Base-by-base conservation (phyloP, 1,139 yeast genomes). In the Lodderomyces metapsilosis region DNA sequence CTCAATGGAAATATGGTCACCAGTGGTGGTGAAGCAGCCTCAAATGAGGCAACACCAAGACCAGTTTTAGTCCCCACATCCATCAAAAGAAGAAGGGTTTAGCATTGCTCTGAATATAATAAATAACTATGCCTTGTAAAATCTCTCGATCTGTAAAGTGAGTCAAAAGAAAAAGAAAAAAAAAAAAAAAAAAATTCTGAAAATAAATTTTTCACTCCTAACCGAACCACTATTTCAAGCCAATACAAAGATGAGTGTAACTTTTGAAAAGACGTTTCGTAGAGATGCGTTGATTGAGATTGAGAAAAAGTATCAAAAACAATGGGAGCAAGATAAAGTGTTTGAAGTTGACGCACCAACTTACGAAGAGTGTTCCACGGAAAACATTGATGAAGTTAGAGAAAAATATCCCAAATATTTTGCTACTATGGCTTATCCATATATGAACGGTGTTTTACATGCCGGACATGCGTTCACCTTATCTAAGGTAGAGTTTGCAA, bases 371-470 rank as follows among this genome's bases (percentile, higher is more conserved):
- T 73, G 68, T 43, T 80, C 84, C 39, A 36, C 27, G 32, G 73
- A 78, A 41, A 75, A 79, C 44, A 66, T 76, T 41, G 96, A 84
- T 39, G 88, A 84, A 57, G 74, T 92, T 50, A 89, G 88, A 56
- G 76, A 73, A 47, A 76, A 82, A 57, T 76, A 84, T 62, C 98
- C 98, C 44, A 94, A 94, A 66, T 86, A 76, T 66, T 85, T 88
- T 71, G 80, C 88, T 17, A 84, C 96, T 40, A 91, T 94, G 97
- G 98, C 98, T 10, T 94, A 88, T 60, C 99, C 99, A 33, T 94
- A 94, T 69, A 92, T 92, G 98, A 94, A 94, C 64, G 99, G 99
- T 72, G 92, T 88, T 43, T 76, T 94, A 52, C 99, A 94, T 58
- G 98, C 96, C 39, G 99, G 99, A 43, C 99, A 94, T 64, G 82